Evolutionary conservation across 139 green algal genomes (phyloP).

Genomic region (Pedinophyceae sp.): DNA sequence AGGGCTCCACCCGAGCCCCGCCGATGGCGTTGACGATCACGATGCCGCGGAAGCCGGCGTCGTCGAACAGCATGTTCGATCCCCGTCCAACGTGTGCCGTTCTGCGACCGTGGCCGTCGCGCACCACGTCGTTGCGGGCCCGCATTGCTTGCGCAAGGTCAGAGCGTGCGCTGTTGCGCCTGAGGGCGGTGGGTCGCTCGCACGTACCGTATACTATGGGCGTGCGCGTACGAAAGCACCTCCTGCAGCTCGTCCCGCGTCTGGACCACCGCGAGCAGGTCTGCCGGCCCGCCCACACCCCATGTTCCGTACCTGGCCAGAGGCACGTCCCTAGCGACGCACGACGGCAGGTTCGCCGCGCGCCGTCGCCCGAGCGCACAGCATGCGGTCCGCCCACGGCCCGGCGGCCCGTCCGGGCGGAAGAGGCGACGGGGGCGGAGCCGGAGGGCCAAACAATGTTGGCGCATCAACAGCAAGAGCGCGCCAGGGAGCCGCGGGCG

Average conservation of each 20-base stretch:
- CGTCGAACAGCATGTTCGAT: constrained; percentile 33
- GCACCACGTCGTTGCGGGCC: constrained; percentile 2
- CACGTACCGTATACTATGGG: neutral
- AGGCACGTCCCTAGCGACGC: no score
- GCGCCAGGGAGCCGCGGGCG: no score
- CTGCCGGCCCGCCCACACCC: constrained; percentile 19
- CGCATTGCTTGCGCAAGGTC: neutral
- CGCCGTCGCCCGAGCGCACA: no score
- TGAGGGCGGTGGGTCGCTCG: neutral
- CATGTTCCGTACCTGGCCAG: constrained; percentile 14
- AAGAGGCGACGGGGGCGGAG: no score
- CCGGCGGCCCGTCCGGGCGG: no score
- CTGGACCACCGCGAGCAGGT: constrained; percentile 14
- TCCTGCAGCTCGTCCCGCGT: constrained; percentile 10
- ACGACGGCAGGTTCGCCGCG: no score
- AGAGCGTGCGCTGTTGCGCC: no score
- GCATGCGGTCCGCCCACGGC: no score
- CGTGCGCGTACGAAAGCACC: constrained; percentile 9
- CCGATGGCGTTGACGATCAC: constrained; percentile 31
- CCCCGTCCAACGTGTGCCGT: constrained; percentile 22
- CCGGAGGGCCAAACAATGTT: no score
- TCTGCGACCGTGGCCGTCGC: constrained; percentile 4
- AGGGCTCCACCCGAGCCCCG: neutral
- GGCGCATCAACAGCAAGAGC: no score
- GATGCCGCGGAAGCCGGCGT: constrained; percentile 22